Conservation (phyloP, 768 basidiomycete genomes). For the Lentinula lateritia region DNA sequence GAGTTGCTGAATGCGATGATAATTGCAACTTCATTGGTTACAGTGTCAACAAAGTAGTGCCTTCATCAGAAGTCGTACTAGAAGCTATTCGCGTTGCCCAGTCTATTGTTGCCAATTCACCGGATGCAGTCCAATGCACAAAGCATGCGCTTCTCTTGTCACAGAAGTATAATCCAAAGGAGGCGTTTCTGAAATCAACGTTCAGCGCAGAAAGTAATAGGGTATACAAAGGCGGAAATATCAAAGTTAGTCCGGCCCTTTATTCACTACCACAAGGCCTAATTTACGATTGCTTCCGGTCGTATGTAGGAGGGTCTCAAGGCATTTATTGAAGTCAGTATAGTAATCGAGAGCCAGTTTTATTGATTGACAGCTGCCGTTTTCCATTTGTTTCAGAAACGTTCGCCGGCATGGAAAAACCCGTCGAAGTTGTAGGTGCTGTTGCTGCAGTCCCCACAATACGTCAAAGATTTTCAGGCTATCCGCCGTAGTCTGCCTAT, state of each 20-base stretch:
- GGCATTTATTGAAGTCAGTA: slow-evolving; percentile 57
- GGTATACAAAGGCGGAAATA: slow-evolving; percentile 58
- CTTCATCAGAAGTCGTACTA: slow-evolving; percentile 45
- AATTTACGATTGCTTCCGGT: slow-evolving; percentile 2
- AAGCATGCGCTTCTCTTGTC: slow-evolving; percentile 63
- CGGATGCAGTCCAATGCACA: slow-evolving; percentile 73
- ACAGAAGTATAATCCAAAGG: slow-evolving; percentile 46
- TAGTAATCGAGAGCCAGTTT: background rate
- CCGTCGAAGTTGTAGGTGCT: slow-evolving; percentile 48
- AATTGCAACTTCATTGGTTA: background rate
- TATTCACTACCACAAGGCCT: background rate
- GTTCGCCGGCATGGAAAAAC: slow-evolving; percentile 49
- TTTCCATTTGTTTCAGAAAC: slow-evolving; percentile 25
- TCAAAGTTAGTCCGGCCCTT: slow-evolving; percentile 42
- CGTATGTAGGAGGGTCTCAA: slow-evolving; percentile 56
- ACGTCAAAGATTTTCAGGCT: too few species aligned
- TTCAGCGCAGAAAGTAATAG: slow-evolving; percentile 43
- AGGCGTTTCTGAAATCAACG: slow-evolving; percentile 41
- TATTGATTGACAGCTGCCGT: background rate
- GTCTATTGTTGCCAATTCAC: slow-evolving; percentile 59
- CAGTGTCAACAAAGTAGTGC: slow-evolving; percentile 62
- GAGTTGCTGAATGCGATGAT: background rate
- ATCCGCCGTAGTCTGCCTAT: too few species aligned
- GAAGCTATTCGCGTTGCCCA: slow-evolving; percentile 60
- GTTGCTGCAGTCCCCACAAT: background rate